phyloP scores from a whole-genome alignment of 202 grass and related monocot genomes.

The Brachypodium distachyon region DNA sequence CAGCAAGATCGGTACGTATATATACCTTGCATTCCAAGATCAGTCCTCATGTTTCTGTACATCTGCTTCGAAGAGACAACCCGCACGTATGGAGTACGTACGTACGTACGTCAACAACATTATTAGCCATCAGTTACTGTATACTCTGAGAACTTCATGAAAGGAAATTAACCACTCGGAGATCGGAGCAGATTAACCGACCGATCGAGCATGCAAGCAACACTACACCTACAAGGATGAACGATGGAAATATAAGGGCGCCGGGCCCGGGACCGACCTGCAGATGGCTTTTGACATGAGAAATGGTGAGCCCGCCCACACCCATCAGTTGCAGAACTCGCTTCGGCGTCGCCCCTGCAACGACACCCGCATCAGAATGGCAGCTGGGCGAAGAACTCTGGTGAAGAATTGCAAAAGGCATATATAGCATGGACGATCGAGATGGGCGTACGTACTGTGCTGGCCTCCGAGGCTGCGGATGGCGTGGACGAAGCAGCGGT shows the following conservation, averaged over 20 bases:
- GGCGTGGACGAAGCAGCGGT: constrained; percentile 88
- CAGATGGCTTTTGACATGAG: constrained; percentile 77
- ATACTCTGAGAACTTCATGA: neutral
- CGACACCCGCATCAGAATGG: neutral
- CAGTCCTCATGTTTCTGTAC: constrained; percentile 95
- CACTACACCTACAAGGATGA: neutral
- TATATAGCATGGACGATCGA: no score
- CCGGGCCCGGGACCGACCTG: no score
- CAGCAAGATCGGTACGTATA: no score
- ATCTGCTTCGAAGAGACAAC: constrained; percentile 45
- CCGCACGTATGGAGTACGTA: no score
- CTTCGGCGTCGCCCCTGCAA: constrained; percentile 63
- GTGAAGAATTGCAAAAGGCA: no score
- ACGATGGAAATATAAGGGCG: no score
- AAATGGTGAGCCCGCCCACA: constrained; percentile 63
- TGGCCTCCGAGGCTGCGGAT: constrained; percentile 83
- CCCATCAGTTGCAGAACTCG: constrained; percentile 71
- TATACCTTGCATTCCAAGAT: constrained; percentile 68
- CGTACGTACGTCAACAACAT: no score
- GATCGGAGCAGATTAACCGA: neutral
- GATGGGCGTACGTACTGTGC: constrained; percentile 78
- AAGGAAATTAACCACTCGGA: no score
- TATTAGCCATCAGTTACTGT: neutral
- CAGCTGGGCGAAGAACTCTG: no score
- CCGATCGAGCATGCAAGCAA: neutral